phyloP scores from a whole-genome alignment of 2,329 filamentous ascomycete species.

The Chaetomium olivaceum region DNA sequence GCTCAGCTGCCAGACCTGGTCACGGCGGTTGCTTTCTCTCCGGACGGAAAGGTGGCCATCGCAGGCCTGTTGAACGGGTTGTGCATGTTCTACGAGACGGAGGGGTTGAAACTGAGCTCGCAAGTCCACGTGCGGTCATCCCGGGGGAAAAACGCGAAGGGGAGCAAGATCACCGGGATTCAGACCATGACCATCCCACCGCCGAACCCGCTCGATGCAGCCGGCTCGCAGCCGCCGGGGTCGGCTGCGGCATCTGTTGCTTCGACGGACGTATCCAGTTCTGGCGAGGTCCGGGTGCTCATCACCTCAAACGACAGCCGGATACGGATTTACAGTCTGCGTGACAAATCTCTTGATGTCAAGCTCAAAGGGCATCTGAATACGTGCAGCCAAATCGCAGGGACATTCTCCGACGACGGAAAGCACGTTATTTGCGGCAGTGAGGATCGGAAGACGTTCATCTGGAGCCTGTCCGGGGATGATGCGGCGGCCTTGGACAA shows the following conservation, averaged over 20 bases:
- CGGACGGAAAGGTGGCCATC: conserved; percentile 86
- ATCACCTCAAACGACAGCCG: conserved; percentile 95
- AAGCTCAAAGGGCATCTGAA: conserved; percentile 95
- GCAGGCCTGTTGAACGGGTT: conserved; percentile 83
- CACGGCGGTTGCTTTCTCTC: conserved; percentile 90
- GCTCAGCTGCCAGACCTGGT: conserved; percentile 80
- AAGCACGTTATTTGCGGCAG: conserved; percentile 88
- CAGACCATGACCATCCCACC: conserved; percentile 67
- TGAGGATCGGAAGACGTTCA: conserved; percentile 85
- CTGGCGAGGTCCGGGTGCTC: conserved; percentile 74
- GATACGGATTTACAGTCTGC: conserved; percentile 83
- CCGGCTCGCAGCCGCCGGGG: conserved; percentile 2
- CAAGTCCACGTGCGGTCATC: conserved; percentile 94
- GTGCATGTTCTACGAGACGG: conserved; percentile 89
- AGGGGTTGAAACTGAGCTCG: conserved; percentile 78
- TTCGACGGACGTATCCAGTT: conserved; percentile 21
- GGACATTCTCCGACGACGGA: conserved; percentile 83
- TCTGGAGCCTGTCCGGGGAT: conserved; percentile 71
- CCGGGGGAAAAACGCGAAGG: conserved; percentile 88
- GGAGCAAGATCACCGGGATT: conserved; percentile 96
- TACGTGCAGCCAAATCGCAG: conserved; percentile 83
- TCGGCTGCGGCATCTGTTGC: conserved; percentile 21
- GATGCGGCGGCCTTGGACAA: conserved; percentile 70
- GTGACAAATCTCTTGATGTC: conserved; percentile 78
- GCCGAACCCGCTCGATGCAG: conserved; percentile 32